Percentiles rank a stretch among this genome's conserved stretches.
These are phyloP conservation scores for Linnemannia elongata DNA, from an alignment of 192 early-diverging fungal species.

Conservation along the genomic window DNA sequence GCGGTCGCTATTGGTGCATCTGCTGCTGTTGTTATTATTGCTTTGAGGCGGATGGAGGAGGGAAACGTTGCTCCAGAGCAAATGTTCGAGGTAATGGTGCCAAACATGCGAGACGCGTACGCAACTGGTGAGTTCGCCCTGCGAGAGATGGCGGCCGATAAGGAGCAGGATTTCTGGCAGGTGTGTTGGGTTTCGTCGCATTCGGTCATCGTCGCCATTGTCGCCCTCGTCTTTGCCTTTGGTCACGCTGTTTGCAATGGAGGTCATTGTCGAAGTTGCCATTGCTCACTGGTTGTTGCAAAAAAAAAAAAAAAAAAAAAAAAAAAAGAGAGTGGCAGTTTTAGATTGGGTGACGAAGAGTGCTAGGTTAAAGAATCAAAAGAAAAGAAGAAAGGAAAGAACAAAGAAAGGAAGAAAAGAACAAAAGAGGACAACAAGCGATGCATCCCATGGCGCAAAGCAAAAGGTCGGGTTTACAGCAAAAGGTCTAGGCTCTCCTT, in stretches of 20 bases:
- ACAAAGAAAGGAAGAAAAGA: neutral
- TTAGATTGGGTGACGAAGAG: neutral
- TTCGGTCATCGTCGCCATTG: neutral
- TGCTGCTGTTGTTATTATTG: neutral
- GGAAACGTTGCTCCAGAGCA: neutral
- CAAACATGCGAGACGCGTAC: slow-evolving; percentile 6
- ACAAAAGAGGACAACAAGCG: neutral
- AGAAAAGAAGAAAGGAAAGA: neutral
- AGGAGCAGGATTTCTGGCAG: slow-evolving; percentile 12
- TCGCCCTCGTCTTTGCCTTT: neutral
- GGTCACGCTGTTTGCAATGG: neutral
- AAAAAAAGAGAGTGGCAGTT: neutral
- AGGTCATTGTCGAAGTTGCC: neutral
- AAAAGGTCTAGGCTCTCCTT: neutral
- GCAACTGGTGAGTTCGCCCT: slow-evolving; percentile 8
- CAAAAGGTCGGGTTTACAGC: neutral
- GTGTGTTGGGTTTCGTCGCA: neutral
- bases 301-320: neutral
- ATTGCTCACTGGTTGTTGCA: neutral
- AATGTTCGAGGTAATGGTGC: neutral
- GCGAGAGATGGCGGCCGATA: neutral
- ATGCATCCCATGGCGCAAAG: neutral
- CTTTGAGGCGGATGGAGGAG: neutral
- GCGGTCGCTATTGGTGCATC: neutral
- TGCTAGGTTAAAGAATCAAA: neutral